A percentile compares a stretch with the other conserved stretches of the same genome.
Conservation (phyloP, 1,284 basidiomycete genomes). For the Boletus hoseneyae region DNA sequence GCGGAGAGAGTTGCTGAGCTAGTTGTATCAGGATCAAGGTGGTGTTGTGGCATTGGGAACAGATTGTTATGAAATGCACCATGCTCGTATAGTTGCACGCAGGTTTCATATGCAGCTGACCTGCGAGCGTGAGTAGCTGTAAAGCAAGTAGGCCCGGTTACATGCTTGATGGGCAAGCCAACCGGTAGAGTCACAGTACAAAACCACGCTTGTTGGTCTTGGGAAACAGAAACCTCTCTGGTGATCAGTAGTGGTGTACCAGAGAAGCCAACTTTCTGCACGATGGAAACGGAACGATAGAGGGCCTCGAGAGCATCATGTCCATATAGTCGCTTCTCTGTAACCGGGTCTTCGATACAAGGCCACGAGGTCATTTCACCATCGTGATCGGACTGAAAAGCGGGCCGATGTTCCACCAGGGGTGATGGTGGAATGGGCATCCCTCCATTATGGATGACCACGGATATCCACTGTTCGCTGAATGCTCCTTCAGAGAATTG, state of each 20-base stretch:
- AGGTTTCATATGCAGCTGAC: conserved; percentile 54
- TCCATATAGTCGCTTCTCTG: conserved; percentile 51
- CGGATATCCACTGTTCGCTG: conserved; percentile 44
- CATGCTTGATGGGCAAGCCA: conserved; percentile 37
- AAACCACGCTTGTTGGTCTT: conserved; percentile 29
- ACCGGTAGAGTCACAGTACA: conserved; percentile 51
- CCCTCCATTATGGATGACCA: conserved; percentile 37
- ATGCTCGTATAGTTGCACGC: conserved; percentile 45
- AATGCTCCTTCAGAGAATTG: conserved; percentile 30
- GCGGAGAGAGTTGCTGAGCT: conserved; percentile 20
- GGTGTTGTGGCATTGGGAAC: conserved; percentile 39
- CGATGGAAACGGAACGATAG: conserved; percentile 44
- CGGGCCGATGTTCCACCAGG: conserved; percentile 39
- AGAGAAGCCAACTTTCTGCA: conserved; percentile 12
- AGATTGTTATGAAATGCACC: conserved; percentile 51
- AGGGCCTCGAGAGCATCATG: conserved; percentile 54
- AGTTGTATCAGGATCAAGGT: conserved; percentile 4
- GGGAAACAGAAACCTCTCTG: conserved; percentile 9
- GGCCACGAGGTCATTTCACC: conserved; percentile 35
- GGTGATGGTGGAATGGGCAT: conserved; percentile 45
- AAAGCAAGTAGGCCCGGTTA: conserved; percentile 43
- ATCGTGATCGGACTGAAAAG: conserved; percentile 47
- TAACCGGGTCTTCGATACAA: conserved; percentile 48
- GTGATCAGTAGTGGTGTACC: conserved; percentile 42
- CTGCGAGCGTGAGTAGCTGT: conserved; percentile 55